Base-by-base conservation (phyloP, 352 stramenopile species). In the Albugo candida region DNA sequence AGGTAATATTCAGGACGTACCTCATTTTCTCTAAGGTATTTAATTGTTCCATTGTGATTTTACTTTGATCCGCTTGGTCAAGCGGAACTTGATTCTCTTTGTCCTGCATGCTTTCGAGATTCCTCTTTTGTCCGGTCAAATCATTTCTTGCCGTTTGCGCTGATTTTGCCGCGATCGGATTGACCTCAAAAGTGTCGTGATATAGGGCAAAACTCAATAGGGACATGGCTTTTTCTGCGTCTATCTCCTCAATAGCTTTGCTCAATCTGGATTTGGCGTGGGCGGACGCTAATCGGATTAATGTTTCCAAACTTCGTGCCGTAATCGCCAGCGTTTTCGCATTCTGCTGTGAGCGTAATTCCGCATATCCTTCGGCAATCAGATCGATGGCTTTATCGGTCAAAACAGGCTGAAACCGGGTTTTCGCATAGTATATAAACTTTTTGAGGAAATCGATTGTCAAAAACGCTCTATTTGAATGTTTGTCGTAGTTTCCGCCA, bases 351-450 rank as follows among this genome's bases (percentile, higher is more conserved):
- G 83, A 92, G 16, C 96, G 84, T 53, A 99, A 81, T 60, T 98
- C 92, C 1, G 95, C 88, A 70, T 99, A 99, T 11, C 83, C 77
- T 47, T 94, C 91, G 3, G 93, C 83, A 53, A 99, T 99, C 19
- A 92, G 79, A 43, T 98, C 93, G 37, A 86, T 87, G 1, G 80
- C 78, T 19, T 52, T 66, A 54, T 91, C 78, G 11, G 80, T 89
- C 40, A 93, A 57, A 55, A 88, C 74, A 10, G 80, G 80, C 51
- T 89, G 66, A 53, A 89, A 82, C 18, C 91, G 82, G 36, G 73
- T 96, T 69, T 99, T 99, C 27, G 95, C 96, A 79, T 98, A 99
- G 66, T 97, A 92, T 54, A 99, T 85, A 61, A 97, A 99, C 73
- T 99, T 99, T 54, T 97, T 95, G 24, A 99, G 65, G 53, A 99